Conservation (phyloP, 2,329 filamentous ascomycete species). For the Hypoxylon sp. region DNA sequence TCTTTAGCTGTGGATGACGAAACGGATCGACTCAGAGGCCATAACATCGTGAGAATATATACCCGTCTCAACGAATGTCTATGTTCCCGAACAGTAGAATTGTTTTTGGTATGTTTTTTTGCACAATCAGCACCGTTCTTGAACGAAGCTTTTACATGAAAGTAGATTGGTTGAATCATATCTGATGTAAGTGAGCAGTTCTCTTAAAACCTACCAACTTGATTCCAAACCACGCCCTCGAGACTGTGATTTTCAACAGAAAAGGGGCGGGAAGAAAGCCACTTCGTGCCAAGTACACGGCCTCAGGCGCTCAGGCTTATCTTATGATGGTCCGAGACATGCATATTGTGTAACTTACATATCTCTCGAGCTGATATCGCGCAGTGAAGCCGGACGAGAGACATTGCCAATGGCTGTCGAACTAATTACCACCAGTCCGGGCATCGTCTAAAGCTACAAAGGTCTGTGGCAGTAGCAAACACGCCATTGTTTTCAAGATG, state of each 20-base stretch:
- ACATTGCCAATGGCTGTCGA: conserved; percentile 9
- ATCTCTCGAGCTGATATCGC: neutral
- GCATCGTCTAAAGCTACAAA: neutral
- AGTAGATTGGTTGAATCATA: neutral
- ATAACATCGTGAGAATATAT: conserved; percentile 6
- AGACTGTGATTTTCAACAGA: too few species aligned
- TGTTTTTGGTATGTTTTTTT: conserved; percentile 10
- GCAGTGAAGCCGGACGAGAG: neutral
- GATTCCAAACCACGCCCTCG: neutral
- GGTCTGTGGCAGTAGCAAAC: neutral
- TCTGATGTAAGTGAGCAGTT: neutral
- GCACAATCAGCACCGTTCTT: neutral
- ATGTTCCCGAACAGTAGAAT: neutral
- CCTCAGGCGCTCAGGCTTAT: neutral
- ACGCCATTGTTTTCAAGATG: neutral
- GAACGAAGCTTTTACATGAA: neutral
- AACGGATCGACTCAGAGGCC: neutral
- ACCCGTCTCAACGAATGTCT: neutral
- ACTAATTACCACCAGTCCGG: neutral
- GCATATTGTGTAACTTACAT: neutral
- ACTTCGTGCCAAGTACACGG: neutral
- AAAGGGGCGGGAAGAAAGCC: too few species aligned
- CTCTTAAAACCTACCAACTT: neutral
- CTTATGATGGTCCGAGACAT: neutral
- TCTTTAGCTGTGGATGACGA: neutral